Base-by-base conservation (phyloP, 768 basidiomycete species). In the Calocybe gangraenosa region DNA sequence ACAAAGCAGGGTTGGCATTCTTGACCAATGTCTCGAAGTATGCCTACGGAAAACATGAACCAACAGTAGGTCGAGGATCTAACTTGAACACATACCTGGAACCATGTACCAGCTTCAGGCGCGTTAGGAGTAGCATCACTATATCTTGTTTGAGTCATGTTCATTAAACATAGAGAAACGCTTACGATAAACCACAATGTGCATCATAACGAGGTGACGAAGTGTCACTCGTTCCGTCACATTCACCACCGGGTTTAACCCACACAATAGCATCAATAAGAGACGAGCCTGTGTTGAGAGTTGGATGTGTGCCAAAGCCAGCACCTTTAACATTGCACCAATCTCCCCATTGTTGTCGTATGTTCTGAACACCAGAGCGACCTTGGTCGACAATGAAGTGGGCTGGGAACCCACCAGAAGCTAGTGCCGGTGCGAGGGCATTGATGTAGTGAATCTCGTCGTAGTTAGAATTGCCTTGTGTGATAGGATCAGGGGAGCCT, bases 221-320 rank as follows among this genome's bases (percentile, higher is more conserved):
- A 38, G 66, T 70, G 69, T 82, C 71, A 49, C 67, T 72, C 25
- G 81, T 82, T 55, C 81, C 80, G 55, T 82, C 81, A 51, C 71
- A 78, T 64, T 82, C 79, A 55, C 81, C 80, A 71, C 80, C 79
- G 31, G 81, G 80, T 67, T 83, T 83, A 53, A 79, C 72, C 79
- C 79, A 82, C 49, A 80, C 78, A 56, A 82, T 75, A 38, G 79
- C 64, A 56, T 82, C 81, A 49, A 82, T 76, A 53, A 74, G 65
- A 39, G 67, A 59, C 36, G 70, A 71, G 30, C 76, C 75, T 17
- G 79, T 81, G 69, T 64, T 74, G 44, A 66, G 66, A 31, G 81
- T 81, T 23, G 80, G 80, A 43, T 67, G 79, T 36, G 65, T 72
- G 46, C 81, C 81, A 60, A 81, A 82, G 46, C 81, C 82, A 43